Evolutionary conservation across 164 flowering plant species (phyloP), one percentile per base, ranked within the genome.

Genomic region (Paratinospora sagittata): DNA sequence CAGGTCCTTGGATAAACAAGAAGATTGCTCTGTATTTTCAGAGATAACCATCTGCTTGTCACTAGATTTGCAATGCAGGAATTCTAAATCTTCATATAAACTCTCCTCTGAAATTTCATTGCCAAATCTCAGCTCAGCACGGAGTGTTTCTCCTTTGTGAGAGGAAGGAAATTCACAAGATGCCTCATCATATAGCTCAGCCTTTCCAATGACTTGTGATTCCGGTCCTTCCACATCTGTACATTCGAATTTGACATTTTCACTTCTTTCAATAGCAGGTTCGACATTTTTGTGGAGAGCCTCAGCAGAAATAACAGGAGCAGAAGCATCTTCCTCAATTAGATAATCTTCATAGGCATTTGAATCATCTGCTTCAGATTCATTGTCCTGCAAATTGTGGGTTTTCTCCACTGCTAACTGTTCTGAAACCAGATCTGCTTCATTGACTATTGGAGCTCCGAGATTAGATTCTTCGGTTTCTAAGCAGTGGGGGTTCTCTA

Each of bases 321-420:
- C 58, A 52, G 58, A 52, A 52, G 58, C 19, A 49, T 49, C 58
- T 49, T 16, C 19, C 8, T 52, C 60, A 17, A 52, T n/a, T 11
- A 47, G 60, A 52, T 17, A 52, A 3, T 52, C 19, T 55, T 17
- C 14, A 23, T 0, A 6, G 30, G 62, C 68, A 45, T 41, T 36
- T 52, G 63, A 66, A 57, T 37, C 70, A 57, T 73, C 69, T 26
- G 30, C 64, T 24, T 7, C 57, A 39, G 65, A 36, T 37, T 73
- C 75, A 14, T 39, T 36, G 33, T n/a, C 21, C 11, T 55, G 63
- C 2, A 23, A 30, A 63, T 33, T 14, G 13, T n/a, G 5, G 57
- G 63, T 47, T 27, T 19, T 17, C 16, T 52, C 60, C 19, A 17
- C 23, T 5, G 43, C 0, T 24, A 37, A 49, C 5, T n/a, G n/a